Conservation (phyloP, 1,139 yeast genomes). For the Nakaseomyces uthaithaninus region DNA sequence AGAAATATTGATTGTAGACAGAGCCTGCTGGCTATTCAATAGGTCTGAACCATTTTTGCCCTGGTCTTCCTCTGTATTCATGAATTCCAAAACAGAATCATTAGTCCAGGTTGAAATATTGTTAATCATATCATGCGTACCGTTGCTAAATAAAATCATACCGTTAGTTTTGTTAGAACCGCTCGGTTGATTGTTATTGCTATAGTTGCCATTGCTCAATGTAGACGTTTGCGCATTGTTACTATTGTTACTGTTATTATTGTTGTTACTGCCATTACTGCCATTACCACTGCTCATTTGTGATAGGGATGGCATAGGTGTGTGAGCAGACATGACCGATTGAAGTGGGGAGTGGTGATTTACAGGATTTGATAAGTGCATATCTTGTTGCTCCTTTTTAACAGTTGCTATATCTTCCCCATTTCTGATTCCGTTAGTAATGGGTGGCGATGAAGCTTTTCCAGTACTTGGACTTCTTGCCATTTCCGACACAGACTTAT, state of each 20-base stretch:
- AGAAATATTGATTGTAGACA: constrained; percentile 4
- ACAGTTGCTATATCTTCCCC: background rate
- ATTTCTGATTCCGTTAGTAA: background rate
- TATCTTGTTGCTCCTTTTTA: constrained; percentile 1
- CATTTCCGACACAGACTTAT: background rate
- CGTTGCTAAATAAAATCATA: constrained; percentile 37
- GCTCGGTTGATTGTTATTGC: background rate
- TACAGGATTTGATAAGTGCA: background rate
- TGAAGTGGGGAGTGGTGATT: constrained; percentile 3
- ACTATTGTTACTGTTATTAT: background rate
- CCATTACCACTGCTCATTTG: constrained; percentile 3
- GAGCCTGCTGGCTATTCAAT: constrained; percentile 7
- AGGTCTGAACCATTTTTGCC: constrained; percentile 4
- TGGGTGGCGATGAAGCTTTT: background rate
- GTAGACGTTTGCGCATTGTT: background rate
- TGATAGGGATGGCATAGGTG: background rate
- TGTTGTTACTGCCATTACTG: background rate
- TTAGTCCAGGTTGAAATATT: constrained; percentile 53
- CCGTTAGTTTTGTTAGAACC: constrained; percentile 11
- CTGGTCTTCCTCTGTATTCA: constrained; percentile 12
- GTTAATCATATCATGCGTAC: constrained; percentile 52
- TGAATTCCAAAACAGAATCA: constrained; percentile 22
- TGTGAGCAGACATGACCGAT: constrained; percentile 1
- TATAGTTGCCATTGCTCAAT: background rate
- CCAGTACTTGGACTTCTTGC: background rate